Evolutionary conservation across 805 yeast species (phyloP).

Genomic region (Pichia cephalocereana): DNA sequence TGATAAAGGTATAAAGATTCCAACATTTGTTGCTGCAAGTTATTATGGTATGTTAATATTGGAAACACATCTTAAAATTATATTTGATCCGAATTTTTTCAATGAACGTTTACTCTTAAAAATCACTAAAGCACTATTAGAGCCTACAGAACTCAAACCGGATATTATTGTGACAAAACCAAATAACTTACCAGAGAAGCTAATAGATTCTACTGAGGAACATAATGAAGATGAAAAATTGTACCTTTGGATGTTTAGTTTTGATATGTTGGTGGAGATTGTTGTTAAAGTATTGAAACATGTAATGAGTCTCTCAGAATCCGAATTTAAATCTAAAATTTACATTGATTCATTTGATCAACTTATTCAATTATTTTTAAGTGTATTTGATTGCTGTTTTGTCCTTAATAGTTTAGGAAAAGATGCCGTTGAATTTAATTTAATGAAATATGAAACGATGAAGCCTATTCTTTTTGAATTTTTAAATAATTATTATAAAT

Average conservation of each 20-base stretch:
- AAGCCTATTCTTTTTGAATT: slow-evolving; percentile 26
- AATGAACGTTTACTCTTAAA: slow-evolving; percentile 37
- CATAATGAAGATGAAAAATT: background rate
- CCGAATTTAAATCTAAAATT: slow-evolving; percentile 3
- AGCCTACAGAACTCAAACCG: slow-evolving; percentile 38
- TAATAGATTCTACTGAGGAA: slow-evolving; percentile 4
- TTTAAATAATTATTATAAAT: slow-evolving; percentile 28
- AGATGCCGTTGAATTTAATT: slow-evolving; percentile 10
- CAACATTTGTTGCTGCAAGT: slow-evolving; percentile 57
- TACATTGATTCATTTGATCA: slow-evolving; percentile 13
- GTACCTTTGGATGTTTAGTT: slow-evolving; percentile 49
- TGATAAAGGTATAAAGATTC: slow-evolving; percentile 34
- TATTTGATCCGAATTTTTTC: slow-evolving; percentile 29
- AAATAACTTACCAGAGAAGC: background rate
- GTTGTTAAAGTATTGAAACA: slow-evolving; percentile 25
- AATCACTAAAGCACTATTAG: slow-evolving; percentile 41
- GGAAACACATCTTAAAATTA: slow-evolving; percentile 25
- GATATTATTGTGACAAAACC: slow-evolving; percentile 17
- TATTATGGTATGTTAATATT: slow-evolving; percentile 36
- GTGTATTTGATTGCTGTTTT: slow-evolving; percentile 33
- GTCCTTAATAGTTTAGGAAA: slow-evolving; percentile 18
- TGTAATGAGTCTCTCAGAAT: slow-evolving; percentile 6
- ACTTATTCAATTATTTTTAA: slow-evolving; percentile 35
- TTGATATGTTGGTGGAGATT: slow-evolving; percentile 30
- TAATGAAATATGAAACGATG: slow-evolving; percentile 28